Base-by-base conservation (phyloP, 331 rosid species). In the Spiraea crenata region DNA sequence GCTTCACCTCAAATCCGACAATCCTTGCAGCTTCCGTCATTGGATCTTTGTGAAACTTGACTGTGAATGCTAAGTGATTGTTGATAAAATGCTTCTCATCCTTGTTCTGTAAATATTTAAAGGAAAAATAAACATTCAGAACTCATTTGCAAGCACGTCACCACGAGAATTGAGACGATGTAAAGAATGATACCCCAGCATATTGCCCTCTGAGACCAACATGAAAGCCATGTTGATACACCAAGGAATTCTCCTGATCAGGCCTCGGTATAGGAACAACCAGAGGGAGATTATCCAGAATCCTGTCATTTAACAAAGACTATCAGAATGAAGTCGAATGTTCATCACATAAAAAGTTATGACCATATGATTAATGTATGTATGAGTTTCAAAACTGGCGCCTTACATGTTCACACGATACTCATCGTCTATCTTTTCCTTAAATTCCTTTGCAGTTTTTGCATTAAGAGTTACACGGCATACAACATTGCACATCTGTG, bases 1-100 rank as follows among this genome's bases (percentile, higher is more conserved):
- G 96, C 57, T 88, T 86, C 81, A 95, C 97, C 90, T 95, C 99
- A 82, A 95, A 95, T 80, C 96, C 97, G 3, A 95, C 99, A 4
- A 95, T 95, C 87, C 99, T 89, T 41, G 97, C 85, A 47, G 63
- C 72, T 72, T 91, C 92, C 34, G 90, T 91, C 72, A 85, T 70
- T 59, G 77, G 85, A 86, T 95, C 97, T 67, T 80, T 82, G 70
- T 95, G 99, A 85, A 70, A 82, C 85, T 91, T 95, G 60, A 95
- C 96, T 37, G 76, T 74, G 81, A 95, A 95, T 49, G 90, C 70
- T 39, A 95, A 88, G 85, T 91, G 99, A 74, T 95, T 95, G 84
- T 95, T 83, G 78, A 95, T 85, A 74, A 89, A 95, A 82, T 87
- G 86, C 41, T 86, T 91, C 72, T 87, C 93, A 4, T 86, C 95